These are phyloP conservation scores for Apiospora malaysiana DNA, from an alignment of 2,329 filamentous ascomycete genomes.

Conservation along the genomic window DNA sequence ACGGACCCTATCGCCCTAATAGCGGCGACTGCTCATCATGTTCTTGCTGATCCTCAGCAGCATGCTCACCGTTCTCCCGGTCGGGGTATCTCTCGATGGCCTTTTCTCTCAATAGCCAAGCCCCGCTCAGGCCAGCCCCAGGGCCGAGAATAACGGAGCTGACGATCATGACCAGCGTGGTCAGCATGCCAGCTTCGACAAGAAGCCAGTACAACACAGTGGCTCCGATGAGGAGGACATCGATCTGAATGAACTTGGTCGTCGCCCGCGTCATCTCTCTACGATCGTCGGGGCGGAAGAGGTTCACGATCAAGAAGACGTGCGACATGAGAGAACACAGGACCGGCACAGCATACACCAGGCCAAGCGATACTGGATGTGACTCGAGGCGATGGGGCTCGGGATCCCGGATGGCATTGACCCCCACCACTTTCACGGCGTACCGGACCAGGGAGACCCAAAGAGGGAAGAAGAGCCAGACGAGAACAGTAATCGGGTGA, in stretches of 20 bases:
- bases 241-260: slow-evolving; percentile 53
- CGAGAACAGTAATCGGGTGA: slow-evolving; percentile 43
- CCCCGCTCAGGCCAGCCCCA: slow-evolving; percentile 42
- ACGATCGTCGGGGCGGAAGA: slow-evolving; percentile 50
- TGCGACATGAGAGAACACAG: slow-evolving; percentile 51
- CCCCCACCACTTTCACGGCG: slow-evolving; percentile 35
- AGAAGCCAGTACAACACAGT: slow-evolving; percentile 61
- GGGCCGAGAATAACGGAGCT: slow-evolving; percentile 41
- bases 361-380: slow-evolving; percentile 43
- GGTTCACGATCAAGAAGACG: slow-evolving; percentile 46
- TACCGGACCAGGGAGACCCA: slow-evolving; percentile 53
- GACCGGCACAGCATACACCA: slow-evolving; percentile 53
- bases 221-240: slow-evolving; percentile 50
- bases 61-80: background rate
- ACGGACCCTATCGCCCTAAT: slow-evolving; percentile 1
- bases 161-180: slow-evolving; percentile 34
- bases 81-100: slow-evolving; percentile 27
- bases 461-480: slow-evolving; percentile 60
- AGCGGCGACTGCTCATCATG: slow-evolving; percentile 24
- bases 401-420: slow-evolving; percentile 35
- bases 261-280: slow-evolving; percentile 56
- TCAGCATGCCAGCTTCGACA: slow-evolving; percentile 54
- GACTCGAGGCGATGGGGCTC: slow-evolving; percentile 51
- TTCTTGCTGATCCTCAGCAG: background rate
- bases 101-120: slow-evolving; percentile 33